Percentiles rank a stretch among this genome's conserved stretches.
Evolutionary conservation across 345 rosid genomes (phyloP).

Genomic region (Eucalyptus leucophloia): DNA sequence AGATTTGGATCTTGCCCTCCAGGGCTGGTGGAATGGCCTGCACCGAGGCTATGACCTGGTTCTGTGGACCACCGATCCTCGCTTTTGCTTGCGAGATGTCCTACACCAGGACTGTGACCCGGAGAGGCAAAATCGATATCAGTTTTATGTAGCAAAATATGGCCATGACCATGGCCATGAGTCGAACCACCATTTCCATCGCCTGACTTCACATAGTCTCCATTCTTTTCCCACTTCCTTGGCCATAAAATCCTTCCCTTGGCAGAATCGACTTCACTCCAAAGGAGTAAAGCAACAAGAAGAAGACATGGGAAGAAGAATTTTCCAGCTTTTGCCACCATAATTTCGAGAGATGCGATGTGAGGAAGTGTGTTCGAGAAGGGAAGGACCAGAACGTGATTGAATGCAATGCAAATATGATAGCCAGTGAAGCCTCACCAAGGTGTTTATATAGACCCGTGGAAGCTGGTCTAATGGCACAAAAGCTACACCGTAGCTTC

Average conservation of each 20-base stretch:
- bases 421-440: not conserved
- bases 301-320: not conserved
- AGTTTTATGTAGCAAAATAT: not conserved
- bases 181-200: not conserved
- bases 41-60: conserved; percentile 52
- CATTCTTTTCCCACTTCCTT: not conserved
- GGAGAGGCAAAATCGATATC: not conserved
- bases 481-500: not conserved
- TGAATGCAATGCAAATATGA: not conserved
- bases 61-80: conserved; percentile 27
- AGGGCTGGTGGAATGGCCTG: conserved; percentile 32
- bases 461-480: not conserved
- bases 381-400: not conserved
- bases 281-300: not conserved
- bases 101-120: not conserved
- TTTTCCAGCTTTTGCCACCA: not conserved
- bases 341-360: not conserved
- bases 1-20: not conserved
- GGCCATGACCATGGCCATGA: not conserved
- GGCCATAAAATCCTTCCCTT: not conserved
- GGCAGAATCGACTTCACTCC: not conserved
- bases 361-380: not conserved
- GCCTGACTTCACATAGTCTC: not conserved
- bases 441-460: not conserved
- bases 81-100: not conserved